These are phyloP conservation scores for Climacium dendroides DNA, from an alignment of 225 moss, liverwort and hornwort genomes.

Conservation along the genomic window DNA sequence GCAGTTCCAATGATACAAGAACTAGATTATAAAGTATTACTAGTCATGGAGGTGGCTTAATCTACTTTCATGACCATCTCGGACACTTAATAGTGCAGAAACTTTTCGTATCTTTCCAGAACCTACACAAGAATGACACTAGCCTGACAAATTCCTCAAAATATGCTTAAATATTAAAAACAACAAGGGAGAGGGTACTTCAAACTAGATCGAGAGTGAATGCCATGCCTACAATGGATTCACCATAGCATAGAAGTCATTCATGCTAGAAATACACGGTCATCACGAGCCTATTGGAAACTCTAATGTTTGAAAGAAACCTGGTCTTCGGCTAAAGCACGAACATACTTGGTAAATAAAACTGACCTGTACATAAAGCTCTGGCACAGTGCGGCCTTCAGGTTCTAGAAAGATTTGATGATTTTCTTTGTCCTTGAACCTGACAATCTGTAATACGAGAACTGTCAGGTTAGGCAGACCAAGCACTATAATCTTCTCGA, in stretches of 20 bases:
- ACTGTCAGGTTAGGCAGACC: not conserved
- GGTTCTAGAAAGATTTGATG: slow-evolving; percentile 93
- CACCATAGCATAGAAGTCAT: not conserved
- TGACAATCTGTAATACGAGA: slow-evolving; percentile 46
- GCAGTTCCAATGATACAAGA: not conserved
- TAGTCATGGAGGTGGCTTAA: not conserved
- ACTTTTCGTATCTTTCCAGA: not conserved
- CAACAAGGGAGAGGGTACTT: not conserved
- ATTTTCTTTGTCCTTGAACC: slow-evolving; percentile 88
- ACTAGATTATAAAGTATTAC: not conserved
- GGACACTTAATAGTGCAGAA: not conserved
- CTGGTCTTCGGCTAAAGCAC: not conserved
- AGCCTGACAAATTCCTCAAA: not conserved
- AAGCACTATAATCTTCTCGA: not conserved
- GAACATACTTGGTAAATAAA: not conserved
- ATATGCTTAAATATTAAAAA: not conserved
- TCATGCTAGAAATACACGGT: not conserved
- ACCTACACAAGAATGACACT: not conserved
- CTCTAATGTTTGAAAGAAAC: not conserved
- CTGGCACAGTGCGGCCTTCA: slow-evolving; percentile 84
- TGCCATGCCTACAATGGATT: not conserved
- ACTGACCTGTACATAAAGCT: slow-evolving; percentile 85
- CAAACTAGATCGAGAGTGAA: not conserved
- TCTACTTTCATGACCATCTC: not conserved
- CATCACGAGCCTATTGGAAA: not conserved